Percentiles rank a stretch among this genome's conserved stretches.
phyloP scores from a whole-genome alignment of 2,329 filamentous ascomycete genomes.

The Diaporthe caulivora region DNA sequence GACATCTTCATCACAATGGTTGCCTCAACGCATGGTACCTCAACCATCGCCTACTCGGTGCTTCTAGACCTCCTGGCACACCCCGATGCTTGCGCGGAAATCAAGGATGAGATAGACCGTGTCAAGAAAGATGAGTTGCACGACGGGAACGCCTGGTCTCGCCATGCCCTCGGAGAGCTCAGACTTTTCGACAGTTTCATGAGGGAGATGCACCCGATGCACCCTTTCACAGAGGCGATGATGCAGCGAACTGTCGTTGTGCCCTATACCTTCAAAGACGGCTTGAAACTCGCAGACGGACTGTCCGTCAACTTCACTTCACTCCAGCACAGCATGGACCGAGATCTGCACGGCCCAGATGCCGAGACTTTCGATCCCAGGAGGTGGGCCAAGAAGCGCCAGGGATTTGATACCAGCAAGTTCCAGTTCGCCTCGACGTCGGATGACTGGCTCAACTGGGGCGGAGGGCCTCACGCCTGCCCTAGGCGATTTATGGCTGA shows the following conservation, averaged over 20 bases:
- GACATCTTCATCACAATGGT: constrained; percentile 43
- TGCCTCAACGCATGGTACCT: constrained; percentile 40
- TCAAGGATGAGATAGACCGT: constrained; percentile 40
- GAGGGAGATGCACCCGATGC: constrained; percentile 41
- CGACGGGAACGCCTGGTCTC: constrained; percentile 38
- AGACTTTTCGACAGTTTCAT: constrained; percentile 41
- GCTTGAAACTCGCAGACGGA: constrained; percentile 40
- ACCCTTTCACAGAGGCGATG: constrained; percentile 40
- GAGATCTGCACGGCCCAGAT: constrained; percentile 26
- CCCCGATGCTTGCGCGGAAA: constrained; percentile 37
- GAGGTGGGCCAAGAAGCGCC: constrained; percentile 39
- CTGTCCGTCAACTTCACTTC: constrained; percentile 41
- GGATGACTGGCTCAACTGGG: constrained; percentile 43
- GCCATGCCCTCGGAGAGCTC: constrained; percentile 40
- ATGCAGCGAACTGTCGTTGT: constrained; percentile 22
- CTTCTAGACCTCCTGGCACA: constrained; percentile 37
- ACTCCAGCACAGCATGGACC: constrained; percentile 39
- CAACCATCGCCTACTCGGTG: constrained; percentile 16
- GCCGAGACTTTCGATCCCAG: constrained; percentile 41
- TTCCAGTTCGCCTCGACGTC: constrained; percentile 43
- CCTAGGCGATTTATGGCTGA: constrained; percentile 37
- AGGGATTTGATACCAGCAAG: constrained; percentile 40
- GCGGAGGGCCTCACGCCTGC: constrained; percentile 42
- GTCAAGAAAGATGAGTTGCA: constrained; percentile 36
- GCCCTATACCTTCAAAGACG: constrained; percentile 37